Base-by-base conservation (phyloP, 805 yeast species). In the Metschnikowia lunata region DNA sequence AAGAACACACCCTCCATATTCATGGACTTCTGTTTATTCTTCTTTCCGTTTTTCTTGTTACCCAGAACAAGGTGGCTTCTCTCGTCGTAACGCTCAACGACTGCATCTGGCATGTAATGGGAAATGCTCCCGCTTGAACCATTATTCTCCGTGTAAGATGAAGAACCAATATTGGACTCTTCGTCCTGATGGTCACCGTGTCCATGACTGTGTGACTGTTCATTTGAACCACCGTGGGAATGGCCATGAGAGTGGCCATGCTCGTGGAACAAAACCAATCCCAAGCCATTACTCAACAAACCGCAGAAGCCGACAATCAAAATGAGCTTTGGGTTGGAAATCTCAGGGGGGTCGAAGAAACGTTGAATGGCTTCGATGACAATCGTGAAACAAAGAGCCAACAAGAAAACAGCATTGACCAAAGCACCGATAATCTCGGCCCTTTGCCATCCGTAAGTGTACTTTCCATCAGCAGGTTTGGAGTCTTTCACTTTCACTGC, bases 381-480 rank as follows among this genome's bases (percentile, higher is more conserved):
- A 52, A 91, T 93, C 28, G 97, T 83, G 59, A 93, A 83, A 62
- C 99, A 91, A 50, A 91, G 75, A 1, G 98, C 98, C 52, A 93
- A 72, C 52, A 91, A 65, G 57, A 93, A 93, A 8, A 93, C 97
- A 3, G 97, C 97, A 60, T 91, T 91, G 53, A 91, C 79, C 47
- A 91, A 74, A 8, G 98, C 99, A 45, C 99, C 99, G 48, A 91
- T 73, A 42, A 91, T 90, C 65, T 91, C 99, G 6, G 98, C 98
- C 54, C 99, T 76, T 64, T 91, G 95, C 96, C 97, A 88, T 13
- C 99, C 99, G 58, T 93, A 91, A 2, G 98, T 93, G 68, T 87
- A 91, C 46, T 82, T 83, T 3, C 93, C 83, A 61, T 88, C 93
- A 1, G 96, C 93, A 27, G 82, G 80, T 57, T 81, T 78, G 33